phyloP scores from a whole-genome alignment of 2,329 filamentous ascomycete species.

The Biscogniauxia marginata region DNA sequence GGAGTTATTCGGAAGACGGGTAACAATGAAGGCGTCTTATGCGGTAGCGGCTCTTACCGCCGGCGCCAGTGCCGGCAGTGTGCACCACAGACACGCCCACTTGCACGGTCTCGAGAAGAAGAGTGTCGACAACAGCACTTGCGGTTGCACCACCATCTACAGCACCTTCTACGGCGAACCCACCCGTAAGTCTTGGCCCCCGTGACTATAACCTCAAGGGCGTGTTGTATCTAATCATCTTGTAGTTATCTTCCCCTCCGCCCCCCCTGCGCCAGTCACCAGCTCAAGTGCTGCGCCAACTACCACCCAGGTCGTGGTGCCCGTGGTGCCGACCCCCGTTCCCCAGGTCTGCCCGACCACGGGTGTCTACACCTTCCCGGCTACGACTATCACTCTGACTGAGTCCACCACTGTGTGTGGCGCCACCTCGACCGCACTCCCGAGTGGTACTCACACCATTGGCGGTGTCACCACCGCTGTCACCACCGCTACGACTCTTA shows the following conservation, averaged over 20 bases:
- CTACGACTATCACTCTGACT: conserved; percentile 67
- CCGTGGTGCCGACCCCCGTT: conserved; percentile 53
- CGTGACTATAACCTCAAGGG: neutral
- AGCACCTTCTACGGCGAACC: conserved; percentile 67
- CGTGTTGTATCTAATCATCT: conserved; percentile 7
- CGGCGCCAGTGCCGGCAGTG: conserved; percentile 53
- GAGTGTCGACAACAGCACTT: conserved; percentile 43
- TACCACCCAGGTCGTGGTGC: conserved; percentile 46
- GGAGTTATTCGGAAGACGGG: conserved; percentile 23
- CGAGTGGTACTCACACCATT: conserved; percentile 64
- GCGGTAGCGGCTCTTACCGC: conserved; percentile 64
- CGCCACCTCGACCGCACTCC: conserved; percentile 59
- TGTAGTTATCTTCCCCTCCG: conserved; percentile 40
- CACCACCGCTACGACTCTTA: conserved; percentile 62
- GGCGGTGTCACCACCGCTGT: conserved; percentile 74
- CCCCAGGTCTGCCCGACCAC: conserved; percentile 59
- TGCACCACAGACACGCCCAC: conserved; percentile 63
- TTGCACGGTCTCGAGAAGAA: conserved; percentile 52
- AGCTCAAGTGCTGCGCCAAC: conserved; percentile 25
- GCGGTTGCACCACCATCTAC: conserved; percentile 73
- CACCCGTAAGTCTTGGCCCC: conserved; percentile 52
- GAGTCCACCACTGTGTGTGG: conserved; percentile 66
- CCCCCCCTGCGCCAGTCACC: conserved; percentile 25
- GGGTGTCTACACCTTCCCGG: conserved; percentile 73
- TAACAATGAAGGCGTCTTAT: conserved; percentile 73